Evolutionary conservation across 108 stramenopile species (phyloP).

Genomic region (Pseudonitzschia multiseries): DNA sequence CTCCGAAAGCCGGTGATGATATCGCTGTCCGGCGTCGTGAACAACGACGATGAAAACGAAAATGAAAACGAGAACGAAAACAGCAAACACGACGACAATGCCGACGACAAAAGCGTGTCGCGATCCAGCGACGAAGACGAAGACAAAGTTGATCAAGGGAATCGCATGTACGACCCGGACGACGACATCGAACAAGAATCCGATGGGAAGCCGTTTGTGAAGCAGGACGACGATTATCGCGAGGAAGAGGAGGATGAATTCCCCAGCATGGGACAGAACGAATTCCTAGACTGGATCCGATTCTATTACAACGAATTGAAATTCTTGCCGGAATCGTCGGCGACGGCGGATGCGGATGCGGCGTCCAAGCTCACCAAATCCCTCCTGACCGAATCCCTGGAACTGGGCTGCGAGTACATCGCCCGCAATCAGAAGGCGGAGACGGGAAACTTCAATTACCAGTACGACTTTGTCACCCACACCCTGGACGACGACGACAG

Average conservation of each 20-base stretch:
- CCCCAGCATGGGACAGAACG: neutral
- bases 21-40: neutral
- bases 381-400: conserved; percentile 15
- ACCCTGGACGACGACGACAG: conserved; percentile 16
- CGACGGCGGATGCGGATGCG: neutral
- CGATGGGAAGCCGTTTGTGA: no score
- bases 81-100: neutral
- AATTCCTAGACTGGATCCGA: conserved; percentile 4
- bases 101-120: no score
- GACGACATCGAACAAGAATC: conserved; percentile 12
- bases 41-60: neutral
- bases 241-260: neutral
- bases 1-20: no score
- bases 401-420: conserved; percentile 22
- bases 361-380: neutral
- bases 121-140: neutral
- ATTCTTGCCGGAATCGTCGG: neutral
- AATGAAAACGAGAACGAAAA: neutral
- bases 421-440: conserved; percentile 7
- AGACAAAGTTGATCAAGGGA: neutral
- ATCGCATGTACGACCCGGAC: neutral
- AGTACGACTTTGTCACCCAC: conserved; percentile 21
- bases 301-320: conserved; percentile 1
- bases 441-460: conserved; percentile 28
- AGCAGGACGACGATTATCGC: no score